These are phyloP conservation scores for Sparassis latifolia DNA, from an alignment of 1,284 basidiomycete genomes.

Conservation along the genomic window DNA sequence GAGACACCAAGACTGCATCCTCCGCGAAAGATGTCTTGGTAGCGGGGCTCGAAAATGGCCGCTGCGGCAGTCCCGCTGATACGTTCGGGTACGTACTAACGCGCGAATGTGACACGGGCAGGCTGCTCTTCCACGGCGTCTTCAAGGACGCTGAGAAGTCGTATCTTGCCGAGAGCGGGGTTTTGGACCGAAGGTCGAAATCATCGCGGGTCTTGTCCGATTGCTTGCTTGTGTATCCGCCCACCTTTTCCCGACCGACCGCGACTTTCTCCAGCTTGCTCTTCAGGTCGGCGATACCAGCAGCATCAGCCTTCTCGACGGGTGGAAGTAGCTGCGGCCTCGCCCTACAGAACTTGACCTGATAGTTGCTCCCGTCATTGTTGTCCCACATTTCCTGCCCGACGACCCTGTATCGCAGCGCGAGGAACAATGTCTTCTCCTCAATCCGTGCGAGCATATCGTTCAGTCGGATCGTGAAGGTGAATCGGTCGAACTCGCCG, in stretches of 20 bases:
- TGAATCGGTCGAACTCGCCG: constrained; percentile 62
- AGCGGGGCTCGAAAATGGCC: constrained; percentile 19
- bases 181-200: constrained; percentile 26
- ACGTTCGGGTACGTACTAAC: constrained; percentile 33
- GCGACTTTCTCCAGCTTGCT: constrained; percentile 53
- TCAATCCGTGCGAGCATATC: constrained; percentile 68
- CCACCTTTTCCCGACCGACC: constrained; percentile 30
- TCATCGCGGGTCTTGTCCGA: constrained; percentile 9
- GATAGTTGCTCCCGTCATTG: constrained; percentile 78
- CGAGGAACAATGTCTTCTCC: constrained; percentile 81
- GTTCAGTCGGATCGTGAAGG: constrained; percentile 59
- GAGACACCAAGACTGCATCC: constrained; percentile 11
- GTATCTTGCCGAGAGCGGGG: constrained; percentile 44
- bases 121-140: constrained; percentile 33
- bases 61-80: constrained; percentile 27
- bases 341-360: constrained; percentile 48
- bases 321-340: neutral
- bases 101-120: constrained; percentile 21
- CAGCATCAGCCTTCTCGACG: constrained; percentile 6
- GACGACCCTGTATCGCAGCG: constrained; percentile 70
- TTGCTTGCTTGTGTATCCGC: constrained; percentile 15
- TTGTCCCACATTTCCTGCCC: constrained; percentile 89
- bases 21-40: neutral
- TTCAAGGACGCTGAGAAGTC: constrained; percentile 48
- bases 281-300: constrained; percentile 40